Evolutionary conservation across 257 asterid species (phyloP).

Genomic region (Capsicum rhomboideum): DNA sequence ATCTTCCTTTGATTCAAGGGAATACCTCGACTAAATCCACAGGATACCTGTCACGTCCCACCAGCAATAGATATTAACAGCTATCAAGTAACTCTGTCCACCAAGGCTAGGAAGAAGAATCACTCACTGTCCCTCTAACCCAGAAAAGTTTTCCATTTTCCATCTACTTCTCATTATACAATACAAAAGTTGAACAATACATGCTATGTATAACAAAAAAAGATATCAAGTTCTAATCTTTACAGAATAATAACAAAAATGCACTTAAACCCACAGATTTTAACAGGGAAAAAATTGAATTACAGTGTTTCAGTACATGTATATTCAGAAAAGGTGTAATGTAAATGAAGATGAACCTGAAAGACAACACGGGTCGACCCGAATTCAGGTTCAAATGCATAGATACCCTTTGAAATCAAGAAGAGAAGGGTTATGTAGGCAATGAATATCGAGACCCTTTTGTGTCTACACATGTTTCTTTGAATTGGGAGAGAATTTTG

Average conservation of each 20-base stretch:
- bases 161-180: background rate
- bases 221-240: background rate
- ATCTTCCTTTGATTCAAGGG: background rate
- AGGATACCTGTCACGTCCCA: no score
- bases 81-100: no score
- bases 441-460: conserved; percentile 19
- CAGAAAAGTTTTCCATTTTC: background rate
- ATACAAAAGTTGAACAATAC: background rate
- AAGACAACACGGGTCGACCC: conserved; percentile 63
- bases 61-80: no score
- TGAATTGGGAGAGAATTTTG: conserved; percentile 21
- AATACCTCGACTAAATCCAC: no score
- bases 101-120: no score
- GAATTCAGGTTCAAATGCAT: conserved; percentile 43
- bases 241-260: background rate
- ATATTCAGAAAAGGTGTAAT: background rate
- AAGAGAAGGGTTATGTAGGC: conserved; percentile 18
- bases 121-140: background rate
- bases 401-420: conserved; percentile 17
- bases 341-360: conserved; percentile 28
- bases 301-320: background rate
- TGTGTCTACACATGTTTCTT: conserved; percentile 25
- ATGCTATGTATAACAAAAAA: background rate
- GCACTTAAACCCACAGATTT: background rate
- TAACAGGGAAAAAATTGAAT: background rate